Conservation (phyloP, 208 protist species). For the Leishmania amazonensis region DNA sequence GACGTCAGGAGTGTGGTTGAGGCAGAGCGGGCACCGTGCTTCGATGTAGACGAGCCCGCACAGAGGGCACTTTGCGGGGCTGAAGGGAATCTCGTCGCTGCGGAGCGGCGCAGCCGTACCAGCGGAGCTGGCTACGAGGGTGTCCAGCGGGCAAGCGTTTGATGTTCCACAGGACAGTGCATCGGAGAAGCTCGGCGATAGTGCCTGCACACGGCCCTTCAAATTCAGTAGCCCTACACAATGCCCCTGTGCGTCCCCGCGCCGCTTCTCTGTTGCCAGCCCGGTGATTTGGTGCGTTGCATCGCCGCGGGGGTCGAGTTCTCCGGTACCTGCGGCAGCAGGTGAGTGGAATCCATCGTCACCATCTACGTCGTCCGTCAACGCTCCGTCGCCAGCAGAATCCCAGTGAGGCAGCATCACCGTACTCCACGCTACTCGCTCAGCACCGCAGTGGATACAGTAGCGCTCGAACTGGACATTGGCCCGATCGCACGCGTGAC, state of each 20-base stretch:
- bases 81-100: conserved; percentile 52
- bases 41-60: conserved; percentile 78
- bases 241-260: neutral
- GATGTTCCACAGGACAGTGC: neutral
- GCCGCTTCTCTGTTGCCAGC: neutral
- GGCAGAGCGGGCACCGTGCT: conserved; percentile 69
- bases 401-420: conserved; percentile 2
- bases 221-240: neutral
- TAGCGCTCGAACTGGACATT: conserved; percentile 83
- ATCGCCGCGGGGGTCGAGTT: neutral
- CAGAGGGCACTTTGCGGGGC: conserved; percentile 56
- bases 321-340: neutral
- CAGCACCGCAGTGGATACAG: conserved; percentile 74
- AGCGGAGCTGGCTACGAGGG: neutral
- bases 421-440: conserved; percentile 19
- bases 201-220: neutral
- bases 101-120: neutral
- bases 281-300: neutral
- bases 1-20: conserved; percentile 46
- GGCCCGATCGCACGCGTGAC: conserved; percentile 49
- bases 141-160: neutral
- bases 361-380: neutral
- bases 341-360: neutral
- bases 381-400: neutral
- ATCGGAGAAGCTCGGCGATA: neutral